Evolutionary conservation across 768 basidiomycete species (phyloP), one percentile per base, ranked within the genome.

Genomic region (Mycena kentingensis): DNA sequence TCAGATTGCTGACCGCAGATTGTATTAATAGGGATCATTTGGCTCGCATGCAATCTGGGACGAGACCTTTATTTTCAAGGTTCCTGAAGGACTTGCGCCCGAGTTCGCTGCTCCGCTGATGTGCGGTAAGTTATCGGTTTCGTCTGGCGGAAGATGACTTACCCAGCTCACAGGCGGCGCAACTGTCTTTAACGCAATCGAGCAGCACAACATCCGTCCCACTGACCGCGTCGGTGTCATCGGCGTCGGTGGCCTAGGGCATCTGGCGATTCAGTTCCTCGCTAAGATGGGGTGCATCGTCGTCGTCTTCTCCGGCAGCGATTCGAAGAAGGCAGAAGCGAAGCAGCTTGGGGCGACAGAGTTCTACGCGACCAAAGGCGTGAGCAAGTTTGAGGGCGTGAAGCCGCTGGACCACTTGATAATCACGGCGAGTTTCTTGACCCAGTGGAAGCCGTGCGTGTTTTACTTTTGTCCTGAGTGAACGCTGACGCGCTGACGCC

Each of bases 281-380:
- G 54, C 66, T 26, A 73, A 70, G 57, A 73, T 73, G 70, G 72
- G 72, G 6, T 70, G 69, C 13, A 65, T 67, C 5, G 73, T 74
- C 4, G 65, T 72, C 46, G 73, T 67, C 2, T 68, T 74, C 19
- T 73, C 70, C 10, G 44, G 66, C 25, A 66, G 69, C 1, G 65
- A 73, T 2, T 44, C 32, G n/a, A 74, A 74, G 49, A 66, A 34
- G 28, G 64, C 65, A 16, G 72, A 73, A 27, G 69, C 73, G 13
- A 50, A 42, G 43, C 41, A 36, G 13, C 60, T 74, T 0, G 73
- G 73, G 5, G 73, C 73, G 1, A 60, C 53, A 4, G 73, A 74
- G 49, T 74, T 73, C 46, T 66, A 73, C 34, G 60, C 64, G 13
- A 72, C 65, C 5, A 68, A 51, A 43, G 67, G 60, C 13, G 57